A percentile compares a stretch with the other conserved stretches of the same genome.
phyloP scores from a whole-genome alignment of 495 filamentous ascomycete genomes.

The Neurospora sp. region DNA sequence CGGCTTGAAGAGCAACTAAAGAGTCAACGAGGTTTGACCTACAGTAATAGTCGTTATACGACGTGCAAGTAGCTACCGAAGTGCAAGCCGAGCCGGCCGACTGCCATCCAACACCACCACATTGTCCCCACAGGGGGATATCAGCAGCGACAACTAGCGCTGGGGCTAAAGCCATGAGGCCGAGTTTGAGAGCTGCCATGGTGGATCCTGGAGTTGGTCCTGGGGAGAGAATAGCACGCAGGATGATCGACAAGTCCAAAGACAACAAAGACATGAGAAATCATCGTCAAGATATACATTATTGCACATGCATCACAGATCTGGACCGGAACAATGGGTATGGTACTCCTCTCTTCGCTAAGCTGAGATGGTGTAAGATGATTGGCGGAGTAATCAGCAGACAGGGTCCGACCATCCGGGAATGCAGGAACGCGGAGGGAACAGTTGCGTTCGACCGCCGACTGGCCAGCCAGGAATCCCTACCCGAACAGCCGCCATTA shows the following conservation, averaged over 20 bases:
- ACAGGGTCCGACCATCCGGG: neutral
- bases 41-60: conserved; percentile 15
- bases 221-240: neutral
- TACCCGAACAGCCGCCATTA: conserved; percentile 18
- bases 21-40: neutral
- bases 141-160: neutral
- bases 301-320: neutral
- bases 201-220: neutral
- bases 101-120: conserved; percentile 8
- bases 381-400: conserved; percentile 20
- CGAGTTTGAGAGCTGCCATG: neutral
- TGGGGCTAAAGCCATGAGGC: conserved; percentile 4
- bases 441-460: conserved; percentile 7
- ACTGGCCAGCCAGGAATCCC: conserved; percentile 4
- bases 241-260: neutral
- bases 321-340: conserved; percentile 8
- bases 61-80: conserved; percentile 8
- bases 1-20: neutral
- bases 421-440: conserved; percentile 27
- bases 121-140: conserved; percentile 7
- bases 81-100: conserved; percentile 11
- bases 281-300: neutral
- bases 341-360: neutral
- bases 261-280: neutral
- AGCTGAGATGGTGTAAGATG: conserved; percentile 7